Evolutionary conservation across 2,329 filamentous ascomycete genomes (phyloP), one percentile per base, ranked within the genome.

Genomic region (Apiospora saccharicola): DNA sequence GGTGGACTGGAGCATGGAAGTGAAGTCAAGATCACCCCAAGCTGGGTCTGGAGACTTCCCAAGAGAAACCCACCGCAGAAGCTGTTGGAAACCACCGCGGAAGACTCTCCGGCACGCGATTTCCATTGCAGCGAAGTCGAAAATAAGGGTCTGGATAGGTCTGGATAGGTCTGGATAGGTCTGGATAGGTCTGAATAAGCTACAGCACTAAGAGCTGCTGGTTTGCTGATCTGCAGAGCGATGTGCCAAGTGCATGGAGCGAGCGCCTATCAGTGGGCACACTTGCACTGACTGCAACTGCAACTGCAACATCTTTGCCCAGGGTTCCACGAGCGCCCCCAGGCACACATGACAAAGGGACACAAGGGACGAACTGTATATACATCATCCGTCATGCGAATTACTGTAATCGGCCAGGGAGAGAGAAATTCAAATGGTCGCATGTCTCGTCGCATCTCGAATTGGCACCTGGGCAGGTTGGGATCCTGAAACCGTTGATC

Each of bases 151-250:
- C n/a, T n/a, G n/a, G n/a, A n/a, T n/a, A n/a, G 22, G 37, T 41
- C 37, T 41, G 37, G 37, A 41, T 41, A 19, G 53, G 53, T 61
- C 26, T 61, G 53, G 37, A 61, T 61, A 61, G 22, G 37, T 41
- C 37, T 41, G 37, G 37, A 41, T 41, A 19, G 53, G 53, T 61
- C 26, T 61, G 53, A 61, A 61, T 61, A 61, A 61, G 34, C 53
- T 61, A 61, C 53, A 61, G 53, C 53, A 37, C 53, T 61, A 61
- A 61, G 26, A 22, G 26, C 30, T 8, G 30, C n/a, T 16, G 26
- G 26, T 61, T 61, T 24, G 14, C 5, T 13, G 53, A 61, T 61
- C 53, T 16, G 30, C 53, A 61, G 53, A 30, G 16, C 26, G 30
- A 22, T 61, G 26, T 30, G 26, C 26, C 26, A 30, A 30, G 4